Evolutionary conservation across 1,284 basidiomycete species (phyloP).

Genomic region (Microbotryomycetes sp.): DNA sequence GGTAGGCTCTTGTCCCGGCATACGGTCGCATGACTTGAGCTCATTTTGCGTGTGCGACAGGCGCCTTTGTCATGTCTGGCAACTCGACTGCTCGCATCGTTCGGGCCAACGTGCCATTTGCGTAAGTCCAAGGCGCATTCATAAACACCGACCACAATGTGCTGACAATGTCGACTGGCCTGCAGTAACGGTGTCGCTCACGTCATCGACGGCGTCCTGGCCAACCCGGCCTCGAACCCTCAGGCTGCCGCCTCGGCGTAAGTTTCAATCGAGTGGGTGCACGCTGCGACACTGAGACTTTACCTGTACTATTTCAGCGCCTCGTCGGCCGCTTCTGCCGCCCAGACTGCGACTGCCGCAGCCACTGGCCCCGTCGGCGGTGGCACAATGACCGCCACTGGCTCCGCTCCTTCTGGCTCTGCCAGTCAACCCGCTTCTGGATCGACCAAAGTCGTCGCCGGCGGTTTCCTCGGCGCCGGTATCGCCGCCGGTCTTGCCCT

Average conservation of each 20-base stretch:
- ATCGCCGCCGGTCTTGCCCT: not conserved
- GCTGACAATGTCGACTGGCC: conserved; percentile 17
- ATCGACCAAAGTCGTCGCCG: not conserved
- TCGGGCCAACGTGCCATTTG: conserved; percentile 35
- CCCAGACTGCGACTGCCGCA: not conserved
- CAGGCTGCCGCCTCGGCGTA: conserved; percentile 35
- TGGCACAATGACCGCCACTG: not conserved
- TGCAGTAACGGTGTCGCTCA: conserved; percentile 38
- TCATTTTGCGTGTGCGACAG: no score
- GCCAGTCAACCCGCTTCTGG: not conserved
- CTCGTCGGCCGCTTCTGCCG: not conserved
- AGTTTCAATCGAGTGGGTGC: not conserved
- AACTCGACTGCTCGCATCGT: conserved; percentile 34
- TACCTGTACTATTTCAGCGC: not conserved
- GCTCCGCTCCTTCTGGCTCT: not conserved
- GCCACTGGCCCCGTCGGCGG: not conserved
- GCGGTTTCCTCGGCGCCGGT: not conserved
- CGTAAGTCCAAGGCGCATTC: conserved; percentile 35
- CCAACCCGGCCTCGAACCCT: conserved; percentile 38
- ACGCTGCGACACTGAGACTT: not conserved
- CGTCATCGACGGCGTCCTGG: conserved; percentile 37
- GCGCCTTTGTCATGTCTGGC: conserved; percentile 37
- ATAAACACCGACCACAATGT: conserved; percentile 7
- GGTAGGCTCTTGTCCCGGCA: no score
- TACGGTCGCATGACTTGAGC: no score